These are phyloP conservation scores for Uronychia setigera DNA, from an alignment of 73 alveolate genomes.

Conservation along the genomic window DNA sequence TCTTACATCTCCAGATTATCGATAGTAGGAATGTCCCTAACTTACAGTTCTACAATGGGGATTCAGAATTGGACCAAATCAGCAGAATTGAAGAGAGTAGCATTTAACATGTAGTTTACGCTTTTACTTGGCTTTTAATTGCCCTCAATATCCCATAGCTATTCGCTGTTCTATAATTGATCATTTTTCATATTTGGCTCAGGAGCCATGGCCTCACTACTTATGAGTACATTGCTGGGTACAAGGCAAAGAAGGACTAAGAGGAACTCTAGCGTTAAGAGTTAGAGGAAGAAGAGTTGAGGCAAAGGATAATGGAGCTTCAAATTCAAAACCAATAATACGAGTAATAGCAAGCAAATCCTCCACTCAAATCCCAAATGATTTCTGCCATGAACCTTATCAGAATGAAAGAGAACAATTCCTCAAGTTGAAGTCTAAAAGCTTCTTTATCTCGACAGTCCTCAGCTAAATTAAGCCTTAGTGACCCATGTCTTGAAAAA, in stretches of 20 bases:
- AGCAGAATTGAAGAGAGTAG: background rate
- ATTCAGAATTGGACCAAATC: too few relatives aligned
- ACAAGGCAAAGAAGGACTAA: background rate
- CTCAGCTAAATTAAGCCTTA: background rate
- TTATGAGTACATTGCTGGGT: background rate
- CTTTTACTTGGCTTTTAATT: background rate
- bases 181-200: background rate
- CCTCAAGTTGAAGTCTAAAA: too few relatives aligned
- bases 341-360: background rate
- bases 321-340: background rate
- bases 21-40: background rate
- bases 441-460: too few relatives aligned
- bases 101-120: background rate
- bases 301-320: background rate
- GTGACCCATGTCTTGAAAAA: background rate
- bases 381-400: too few relatives aligned
- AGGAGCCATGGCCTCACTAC: background rate
- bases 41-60: background rate
- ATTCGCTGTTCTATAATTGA: background rate
- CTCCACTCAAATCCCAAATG: too few relatives aligned
- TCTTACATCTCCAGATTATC: background rate
- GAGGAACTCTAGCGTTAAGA: background rate
- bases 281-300: background rate
- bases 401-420: too few relatives aligned
- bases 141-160: background rate